Base-by-base conservation (phyloP, 768 basidiomycete genomes). In the Cystofilobasidium capitatum region DNA sequence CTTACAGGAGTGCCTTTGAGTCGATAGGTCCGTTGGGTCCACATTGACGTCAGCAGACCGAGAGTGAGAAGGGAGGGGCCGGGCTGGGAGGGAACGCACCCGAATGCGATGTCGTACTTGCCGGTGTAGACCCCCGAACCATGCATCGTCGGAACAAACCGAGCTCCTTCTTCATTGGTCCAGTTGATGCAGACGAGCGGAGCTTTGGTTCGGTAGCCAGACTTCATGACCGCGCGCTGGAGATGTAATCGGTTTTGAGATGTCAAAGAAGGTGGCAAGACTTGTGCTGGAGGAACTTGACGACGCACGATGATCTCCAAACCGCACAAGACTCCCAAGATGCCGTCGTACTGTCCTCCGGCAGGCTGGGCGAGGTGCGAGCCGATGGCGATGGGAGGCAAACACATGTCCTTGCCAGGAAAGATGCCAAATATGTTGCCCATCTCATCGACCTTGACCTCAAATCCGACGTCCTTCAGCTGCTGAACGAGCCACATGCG, bases 271-370 rank as follows among this genome's bases (percentile, higher is more conserved):
- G n/a, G n/a, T 42, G 10, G 12, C 20, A 10, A 42, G 20, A 20
- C 40, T 10, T 10, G 40, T 42, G 40, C 40, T 10, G 20, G 40
- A 10, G 20, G 40, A 20, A 42, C 10, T 10, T 10, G 20, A 42
- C 12, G 20, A 42, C 40, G 40, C 40, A 42, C 40, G n/a, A 71
- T 26, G 14, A 64, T 62, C 33, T 71, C 70, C 2, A 71, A 20
- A 2, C 54, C 70, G n/a, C 61, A 33, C 16, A 55, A 24, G 58
- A 67, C 66, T 5, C 70, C 70, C 12, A 71, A 36, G 62, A 71
- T 71, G 26, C 70, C 70, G 40, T 71, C 70, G 63, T 71, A 71
- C 6, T 66, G 66, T 1, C 70, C 70, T 29, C 70, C 70, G 39
- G 66, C 68, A 13, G 70, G 70, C 63, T 71, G 70, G 13, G 70